A percentile compares a stretch with the other conserved stretches of the same genome.
Conservation (phyloP, 164 flowering plant genomes). For the Saururus chinensis region DNA sequence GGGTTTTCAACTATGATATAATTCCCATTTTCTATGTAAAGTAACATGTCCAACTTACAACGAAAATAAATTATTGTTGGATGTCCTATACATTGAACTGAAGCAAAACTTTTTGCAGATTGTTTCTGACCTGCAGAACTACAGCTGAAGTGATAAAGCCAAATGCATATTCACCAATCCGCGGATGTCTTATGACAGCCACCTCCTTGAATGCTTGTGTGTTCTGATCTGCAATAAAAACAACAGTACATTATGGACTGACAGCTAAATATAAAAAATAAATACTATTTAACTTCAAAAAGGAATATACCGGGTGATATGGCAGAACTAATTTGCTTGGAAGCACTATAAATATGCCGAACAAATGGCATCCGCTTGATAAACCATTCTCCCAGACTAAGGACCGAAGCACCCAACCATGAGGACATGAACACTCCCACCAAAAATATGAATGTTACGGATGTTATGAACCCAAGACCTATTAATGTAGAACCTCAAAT, state of each 20-base stretch:
- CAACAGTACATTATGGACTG: neutral
- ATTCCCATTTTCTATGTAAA: too few relatives aligned
- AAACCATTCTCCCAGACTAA: conserved; percentile 72
- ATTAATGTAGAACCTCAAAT: neutral
- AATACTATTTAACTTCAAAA: neutral
- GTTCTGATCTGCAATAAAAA: conserved; percentile 57
- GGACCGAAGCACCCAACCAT: conserved; percentile 73
- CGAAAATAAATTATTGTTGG: neutral
- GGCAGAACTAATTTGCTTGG: conserved; percentile 77
- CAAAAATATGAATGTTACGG: conserved; percentile 68
- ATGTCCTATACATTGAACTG: too few relatives aligned
- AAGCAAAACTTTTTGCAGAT: too few relatives aligned
- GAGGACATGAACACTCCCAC: conserved; percentile 85
- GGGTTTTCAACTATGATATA: too few relatives aligned
- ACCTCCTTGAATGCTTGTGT: conserved; percentile 89
- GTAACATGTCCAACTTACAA: neutral
- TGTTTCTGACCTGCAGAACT: conserved; percentile 40
- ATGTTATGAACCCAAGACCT: conserved; percentile 78
- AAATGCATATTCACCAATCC: conserved; percentile 90
- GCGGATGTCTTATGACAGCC: conserved; percentile 88
- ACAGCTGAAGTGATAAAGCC: conserved; percentile 86
- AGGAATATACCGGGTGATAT: conserved; percentile 53
- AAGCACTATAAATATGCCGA: conserved; percentile 71
- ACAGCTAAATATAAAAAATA: neutral
- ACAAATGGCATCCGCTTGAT: conserved; percentile 80